Base-by-base conservation (phyloP, 106 monocot genomes). In the Phalaenopsis aphrodite region DNA sequence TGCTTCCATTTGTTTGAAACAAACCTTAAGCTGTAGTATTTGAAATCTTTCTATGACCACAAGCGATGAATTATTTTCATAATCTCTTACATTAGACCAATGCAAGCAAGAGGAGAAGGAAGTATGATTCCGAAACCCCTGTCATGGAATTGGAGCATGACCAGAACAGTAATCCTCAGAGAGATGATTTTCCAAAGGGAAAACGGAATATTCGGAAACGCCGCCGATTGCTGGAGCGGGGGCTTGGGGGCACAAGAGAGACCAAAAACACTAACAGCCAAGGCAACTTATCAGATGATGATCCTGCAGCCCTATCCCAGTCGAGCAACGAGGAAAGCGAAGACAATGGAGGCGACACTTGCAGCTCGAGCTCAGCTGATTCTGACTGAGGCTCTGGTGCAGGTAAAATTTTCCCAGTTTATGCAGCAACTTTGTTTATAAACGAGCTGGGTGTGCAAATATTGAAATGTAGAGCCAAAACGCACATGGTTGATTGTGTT, bases 181-280 rank as follows among this genome's bases (percentile, higher is more conserved):
- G 64, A 39, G 88, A 93, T 55, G 87, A 88, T 78, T 78, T 84
- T 71, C 90, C 93, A 21, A 88, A 84, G 80, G 88, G 88, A 58
- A 93, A 89, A 80, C 56, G 87, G 3, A 87, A 85, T 55, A 84
- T 85, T 10, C 87, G 87, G 38, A 93, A 93, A 72, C 86, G 87
- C 43, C 86, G 87, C 43, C 84, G 90, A 42, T 21, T 82, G 38
- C 79, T 90, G 71, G 84, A 85, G 48, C 68, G 85, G 37, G 46
- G 55, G 23, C 79, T 79, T 12, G 52, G 72, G 55, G 79, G 80
- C 37, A 36, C 76, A 37, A 80, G 83, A 68, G 86, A 86, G 75
- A 56, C 55, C 1, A 72, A 55, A 76, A 93, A 85, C 78, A 88
- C 75, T 66, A 47, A 71, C 8, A 83, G 74, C 72, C 46, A 30